Conservation (phyloP, 1,139 yeast genomes). For the Saccharomyces hybrid region DNA sequence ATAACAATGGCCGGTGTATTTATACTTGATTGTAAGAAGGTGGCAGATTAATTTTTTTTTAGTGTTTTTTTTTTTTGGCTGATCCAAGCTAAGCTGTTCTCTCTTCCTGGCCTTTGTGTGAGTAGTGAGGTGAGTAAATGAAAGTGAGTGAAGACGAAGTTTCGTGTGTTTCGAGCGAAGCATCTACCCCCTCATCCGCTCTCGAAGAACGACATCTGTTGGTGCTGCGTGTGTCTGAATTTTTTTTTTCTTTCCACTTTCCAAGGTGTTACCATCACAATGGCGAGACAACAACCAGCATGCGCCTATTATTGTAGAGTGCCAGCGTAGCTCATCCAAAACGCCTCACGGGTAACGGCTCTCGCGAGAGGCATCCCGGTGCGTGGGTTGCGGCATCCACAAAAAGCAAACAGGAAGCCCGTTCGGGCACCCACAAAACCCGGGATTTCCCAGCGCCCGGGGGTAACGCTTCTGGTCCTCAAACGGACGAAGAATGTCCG, state of each 20-base stretch:
- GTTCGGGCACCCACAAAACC: not conserved
- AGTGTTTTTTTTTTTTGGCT: no score
- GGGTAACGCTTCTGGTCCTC: not conserved
- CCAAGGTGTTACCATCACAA: not conserved
- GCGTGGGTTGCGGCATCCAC: not conserved
- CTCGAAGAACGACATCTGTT: conserved; percentile 1
- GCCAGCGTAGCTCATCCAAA: no score
- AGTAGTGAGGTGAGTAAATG: not conserved
- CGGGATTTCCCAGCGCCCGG: not conserved
- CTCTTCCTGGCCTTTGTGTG: no score
- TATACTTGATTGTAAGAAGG: not conserved
- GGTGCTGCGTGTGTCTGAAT: not conserved
- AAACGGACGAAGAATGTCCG: no score
- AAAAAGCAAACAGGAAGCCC: not conserved
- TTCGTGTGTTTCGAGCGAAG: not conserved
- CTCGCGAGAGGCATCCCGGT: not conserved
- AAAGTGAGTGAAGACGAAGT: not conserved
- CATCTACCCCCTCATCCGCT: not conserved
- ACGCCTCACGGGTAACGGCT: not conserved
- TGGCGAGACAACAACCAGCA: not conserved
- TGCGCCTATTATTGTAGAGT: not conserved
- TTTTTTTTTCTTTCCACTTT: not conserved
- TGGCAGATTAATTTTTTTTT: not conserved
- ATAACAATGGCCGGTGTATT: not conserved
- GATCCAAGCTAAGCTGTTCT: no score